Evolutionary conservation across 2,329 filamentous ascomycete genomes (phyloP).

Genomic region (Sporothrix pseudoabietina): DNA sequence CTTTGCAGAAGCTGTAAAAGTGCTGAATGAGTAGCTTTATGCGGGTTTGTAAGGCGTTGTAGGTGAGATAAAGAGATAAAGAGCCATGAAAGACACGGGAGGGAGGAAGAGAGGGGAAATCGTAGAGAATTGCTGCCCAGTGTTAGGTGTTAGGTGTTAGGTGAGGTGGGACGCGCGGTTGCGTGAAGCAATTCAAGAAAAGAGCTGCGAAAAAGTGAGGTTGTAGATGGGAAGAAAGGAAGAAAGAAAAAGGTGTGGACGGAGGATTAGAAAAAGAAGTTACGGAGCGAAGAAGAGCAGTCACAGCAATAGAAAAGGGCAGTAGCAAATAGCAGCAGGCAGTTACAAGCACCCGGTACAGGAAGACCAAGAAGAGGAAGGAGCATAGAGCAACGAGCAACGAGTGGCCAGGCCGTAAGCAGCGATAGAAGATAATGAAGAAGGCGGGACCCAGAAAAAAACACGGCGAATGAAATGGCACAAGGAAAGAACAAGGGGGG

Average conservation of each 20-base stretch:
- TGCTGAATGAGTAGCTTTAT: constrained; percentile 8
- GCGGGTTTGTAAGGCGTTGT: constrained; percentile 17
- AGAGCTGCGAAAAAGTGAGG: neutral
- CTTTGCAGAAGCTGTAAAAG: neutral
- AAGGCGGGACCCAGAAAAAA: constrained; percentile 24
- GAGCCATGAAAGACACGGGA: constrained; percentile 33
- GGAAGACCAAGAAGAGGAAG: neutral
- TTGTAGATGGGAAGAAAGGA: constrained; percentile 37
- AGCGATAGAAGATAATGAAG: constrained; percentile 32
- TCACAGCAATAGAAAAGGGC: neutral
- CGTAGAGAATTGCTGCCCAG: neutral
- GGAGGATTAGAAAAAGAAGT: constrained; percentile 27
- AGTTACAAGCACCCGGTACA: neutral
- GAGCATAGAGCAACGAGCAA: neutral
- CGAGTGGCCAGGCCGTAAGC: constrained; percentile 28
- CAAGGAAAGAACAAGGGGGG: constrained; percentile 15
- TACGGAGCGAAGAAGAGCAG: neutral
- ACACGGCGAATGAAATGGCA: constrained; percentile 3
- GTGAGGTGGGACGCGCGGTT: neutral
- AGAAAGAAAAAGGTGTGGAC: constrained; percentile 29
- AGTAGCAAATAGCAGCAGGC: neutral
- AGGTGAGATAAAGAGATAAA: constrained; percentile 11
- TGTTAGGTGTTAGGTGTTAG: neutral
- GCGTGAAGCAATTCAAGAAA: constrained; percentile 8
- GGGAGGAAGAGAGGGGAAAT: constrained; percentile 23